Conservation (phyloP, 441 rosid species). For the Raphanus hybrid region DNA sequence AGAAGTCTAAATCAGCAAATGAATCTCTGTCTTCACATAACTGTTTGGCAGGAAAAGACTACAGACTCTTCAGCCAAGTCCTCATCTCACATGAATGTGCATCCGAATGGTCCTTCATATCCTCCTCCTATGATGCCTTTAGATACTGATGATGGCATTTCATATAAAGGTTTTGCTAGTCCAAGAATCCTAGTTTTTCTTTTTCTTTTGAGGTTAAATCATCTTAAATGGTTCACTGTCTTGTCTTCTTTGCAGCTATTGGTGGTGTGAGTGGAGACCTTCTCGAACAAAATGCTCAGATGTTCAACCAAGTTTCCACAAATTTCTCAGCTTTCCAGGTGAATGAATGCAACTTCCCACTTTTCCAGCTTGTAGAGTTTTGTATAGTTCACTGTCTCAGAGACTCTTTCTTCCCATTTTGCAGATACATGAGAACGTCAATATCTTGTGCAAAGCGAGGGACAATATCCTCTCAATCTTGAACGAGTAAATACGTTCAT, state of each 20-base stretch:
- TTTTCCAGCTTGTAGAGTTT: slow-evolving; percentile 20
- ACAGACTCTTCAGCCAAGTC: slow-evolving; percentile 73
- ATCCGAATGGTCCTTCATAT: slow-evolving; percentile 76
- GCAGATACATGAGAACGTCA: slow-evolving; percentile 79
- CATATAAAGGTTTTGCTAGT: slow-evolving; percentile 72
- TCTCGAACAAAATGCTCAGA: slow-evolving; percentile 82
- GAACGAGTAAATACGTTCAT: slow-evolving; percentile 64
- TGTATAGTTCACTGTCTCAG: not conserved
- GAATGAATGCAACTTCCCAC: slow-evolving; percentile 39
- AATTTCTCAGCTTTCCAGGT: slow-evolving; percentile 86
- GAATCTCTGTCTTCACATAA: not conserved
- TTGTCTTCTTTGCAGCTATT: too few relatives aligned
- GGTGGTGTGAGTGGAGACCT: slow-evolving; percentile 86
- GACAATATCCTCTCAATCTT: slow-evolving; percentile 75
- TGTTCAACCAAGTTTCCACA: slow-evolving; percentile 74
- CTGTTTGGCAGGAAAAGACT: slow-evolving; percentile 65
- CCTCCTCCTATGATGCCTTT: slow-evolving; percentile 65
- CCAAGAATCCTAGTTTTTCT: not conserved
- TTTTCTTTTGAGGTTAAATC: slow-evolving; percentile 11
- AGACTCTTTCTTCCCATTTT: slow-evolving; percentile 11
- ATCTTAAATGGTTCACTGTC: too few relatives aligned
- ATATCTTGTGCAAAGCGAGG: slow-evolving; percentile 67
- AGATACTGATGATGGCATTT: slow-evolving; percentile 80
- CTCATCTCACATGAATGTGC: slow-evolving; percentile 71
- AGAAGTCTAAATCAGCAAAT: slow-evolving; percentile 3